Evolutionary conservation across 2,329 filamentous ascomycete species (phyloP), one percentile per base, ranked within the genome.

Genomic region (Colletotrichum kahawae): DNA sequence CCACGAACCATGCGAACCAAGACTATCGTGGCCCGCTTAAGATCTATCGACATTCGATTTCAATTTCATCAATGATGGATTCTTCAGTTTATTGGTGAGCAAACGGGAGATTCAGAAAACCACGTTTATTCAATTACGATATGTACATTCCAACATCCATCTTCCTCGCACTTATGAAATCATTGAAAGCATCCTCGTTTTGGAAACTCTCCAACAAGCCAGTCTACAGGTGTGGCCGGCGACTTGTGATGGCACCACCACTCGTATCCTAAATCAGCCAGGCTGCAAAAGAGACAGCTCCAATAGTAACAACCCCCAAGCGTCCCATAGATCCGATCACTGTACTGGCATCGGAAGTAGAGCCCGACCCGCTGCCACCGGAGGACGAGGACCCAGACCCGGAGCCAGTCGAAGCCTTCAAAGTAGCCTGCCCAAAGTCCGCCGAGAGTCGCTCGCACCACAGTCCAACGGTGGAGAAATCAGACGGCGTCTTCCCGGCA

Each of bases 401-500:
- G 2, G 24, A 57, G 8, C 54, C 14, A 1, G 54, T 29, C 21
- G 54, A 57, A 16, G 54, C 3, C 54, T 57, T 57, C 21, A 57
- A 2, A 24, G 54, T 57, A 1, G 54, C 54, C 54, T 57, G 54
- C 14, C 54, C 54, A 57, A 57, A 57, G 54, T 57, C 16, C 24
- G 54, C 54, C 7, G 54, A 57, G 27, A 57, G 54, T 13, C 54
- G 54, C 54, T 57, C 54, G 27, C 54, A 57, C 54, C 54, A 57
- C 1, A 57, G 54, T 0, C 54, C 54, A 14, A 57, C 54, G 0
- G 54, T 57, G 13, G 54, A 24, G 60, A 81, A 81, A 59, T 81
- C 79, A 33, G 74, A 71, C 6, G 78, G 57, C 7, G 77, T 79
- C 60, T 79, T 76, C 33, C 79, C 79, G 4, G 77, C 76, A 70